Percentiles rank a stretch among this genome's conserved stretches.
phyloP scores from a whole-genome alignment of 164 flowering plant genomes.

The Nelumbo lutea region DNA sequence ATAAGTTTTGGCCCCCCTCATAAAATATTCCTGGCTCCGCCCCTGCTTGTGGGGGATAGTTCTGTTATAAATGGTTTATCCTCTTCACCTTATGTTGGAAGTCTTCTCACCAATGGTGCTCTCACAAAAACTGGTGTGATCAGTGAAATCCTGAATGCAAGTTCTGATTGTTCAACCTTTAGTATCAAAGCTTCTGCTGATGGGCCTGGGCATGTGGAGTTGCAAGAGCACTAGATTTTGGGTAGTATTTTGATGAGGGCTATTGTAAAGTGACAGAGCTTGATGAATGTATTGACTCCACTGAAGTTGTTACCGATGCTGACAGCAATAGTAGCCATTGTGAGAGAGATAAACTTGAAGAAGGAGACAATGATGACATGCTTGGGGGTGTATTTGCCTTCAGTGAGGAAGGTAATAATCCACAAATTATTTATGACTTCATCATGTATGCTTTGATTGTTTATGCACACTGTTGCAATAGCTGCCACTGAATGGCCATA shows the following conservation, averaged over 20 bases:
- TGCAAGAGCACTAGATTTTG: conserved; percentile 36
- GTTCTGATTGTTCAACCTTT: conserved; percentile 40
- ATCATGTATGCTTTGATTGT: neutral
- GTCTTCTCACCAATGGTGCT: conserved; percentile 33
- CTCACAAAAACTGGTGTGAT: conserved; percentile 27
- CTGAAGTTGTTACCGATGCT: conserved; percentile 43
- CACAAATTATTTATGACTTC: neutral
- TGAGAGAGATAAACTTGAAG: conserved; percentile 56
- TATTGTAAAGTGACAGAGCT: conserved; percentile 49
- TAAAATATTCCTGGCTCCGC: too few relatives aligned
- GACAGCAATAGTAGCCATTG: conserved; percentile 52
- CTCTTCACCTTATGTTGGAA: too few relatives aligned
- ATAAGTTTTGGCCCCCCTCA: too few relatives aligned
- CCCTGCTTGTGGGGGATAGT: too few relatives aligned
- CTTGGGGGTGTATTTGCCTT: conserved; percentile 78
- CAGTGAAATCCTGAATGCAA: conserved; percentile 37
- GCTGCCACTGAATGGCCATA: neutral
- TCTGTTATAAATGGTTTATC: too few relatives aligned
- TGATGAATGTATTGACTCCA: conserved; percentile 32
- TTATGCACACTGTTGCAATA: neutral
- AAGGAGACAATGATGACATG: conserved; percentile 64
- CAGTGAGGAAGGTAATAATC: conserved; percentile 59
- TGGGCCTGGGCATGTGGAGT: conserved; percentile 19
- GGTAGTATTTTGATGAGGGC: conserved; percentile 43
- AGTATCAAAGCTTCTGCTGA: conserved; percentile 45